Percentiles rank a stretch among this genome's conserved stretches.
These are phyloP conservation scores for Sonneratia caseolaris DNA, from an alignment of 345 rosid species.

Conservation along the genomic window DNA sequence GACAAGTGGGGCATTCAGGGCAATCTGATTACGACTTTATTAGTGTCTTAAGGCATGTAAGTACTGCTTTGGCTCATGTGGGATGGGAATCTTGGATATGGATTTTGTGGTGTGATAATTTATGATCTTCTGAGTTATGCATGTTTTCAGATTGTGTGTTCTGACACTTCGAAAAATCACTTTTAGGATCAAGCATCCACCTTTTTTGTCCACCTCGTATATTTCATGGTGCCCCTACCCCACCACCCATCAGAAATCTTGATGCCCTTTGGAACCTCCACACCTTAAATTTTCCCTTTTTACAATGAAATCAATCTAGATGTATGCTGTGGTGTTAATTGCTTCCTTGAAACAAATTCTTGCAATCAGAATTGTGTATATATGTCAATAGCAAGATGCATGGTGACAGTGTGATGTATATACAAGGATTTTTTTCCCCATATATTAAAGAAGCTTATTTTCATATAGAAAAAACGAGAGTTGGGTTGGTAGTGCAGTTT, in stretches of 20 bases:
- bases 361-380: too few relatives aligned
- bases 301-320: too few relatives aligned
- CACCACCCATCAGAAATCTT: too few relatives aligned
- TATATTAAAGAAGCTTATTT: not conserved
- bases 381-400: not conserved
- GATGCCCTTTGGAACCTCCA: too few relatives aligned
- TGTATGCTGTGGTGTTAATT: too few relatives aligned
- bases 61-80: not conserved
- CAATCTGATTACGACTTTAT: constrained; percentile 17
- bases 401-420: not conserved
- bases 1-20: constrained; percentile 18
- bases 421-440: not conserved
- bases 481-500: not conserved
- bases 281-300: too few relatives aligned
- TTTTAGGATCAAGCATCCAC: too few relatives aligned
- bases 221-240: too few relatives aligned
- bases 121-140: not conserved
- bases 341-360: too few relatives aligned
- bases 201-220: too few relatives aligned
- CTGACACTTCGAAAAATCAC: too few relatives aligned
- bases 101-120: not conserved
- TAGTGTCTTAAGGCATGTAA: constrained; percentile 52
- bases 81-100: not conserved
- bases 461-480: not conserved
- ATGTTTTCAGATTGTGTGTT: not conserved